phyloP scores from a whole-genome alignment of 257 asterid species.

The Penstemon barbatus region DNA sequence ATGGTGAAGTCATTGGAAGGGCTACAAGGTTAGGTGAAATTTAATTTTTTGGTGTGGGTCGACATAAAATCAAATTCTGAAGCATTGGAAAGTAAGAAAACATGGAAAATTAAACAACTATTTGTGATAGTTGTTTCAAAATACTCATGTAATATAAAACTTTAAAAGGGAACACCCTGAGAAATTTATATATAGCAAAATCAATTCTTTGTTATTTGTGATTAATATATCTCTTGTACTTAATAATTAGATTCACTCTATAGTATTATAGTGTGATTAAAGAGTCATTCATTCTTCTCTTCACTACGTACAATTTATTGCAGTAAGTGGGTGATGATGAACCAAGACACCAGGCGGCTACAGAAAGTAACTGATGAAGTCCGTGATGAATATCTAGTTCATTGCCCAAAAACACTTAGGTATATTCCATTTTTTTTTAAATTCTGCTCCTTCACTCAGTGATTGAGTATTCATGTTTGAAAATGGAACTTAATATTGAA shows the following conservation, averaged over 20 bases:
- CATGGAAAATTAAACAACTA: not conserved
- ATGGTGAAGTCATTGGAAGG: constrained; percentile 91
- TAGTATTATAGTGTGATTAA: not conserved
- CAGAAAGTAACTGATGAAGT: constrained; percentile 93
- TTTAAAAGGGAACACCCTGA: no score
- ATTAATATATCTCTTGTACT: not conserved
- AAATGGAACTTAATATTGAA: no score
- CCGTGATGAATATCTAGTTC: constrained; percentile 68
- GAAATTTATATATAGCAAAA: no score
- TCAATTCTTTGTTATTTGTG: not conserved
- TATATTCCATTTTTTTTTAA: constrained; percentile 27
- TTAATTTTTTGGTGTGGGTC: not conserved
- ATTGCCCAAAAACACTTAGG: constrained; percentile 80
- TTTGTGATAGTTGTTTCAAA: no score
- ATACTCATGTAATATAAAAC: no score
- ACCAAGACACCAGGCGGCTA: constrained; percentile 86
- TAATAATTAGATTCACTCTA: not conserved
- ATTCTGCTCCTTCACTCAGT: constrained; percentile 6
- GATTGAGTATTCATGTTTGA: not conserved
- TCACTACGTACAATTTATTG: constrained; percentile 26
- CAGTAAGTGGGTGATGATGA: constrained; percentile 99
- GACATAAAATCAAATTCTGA: not conserved
- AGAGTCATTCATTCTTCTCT: not conserved
- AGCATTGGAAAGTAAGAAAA: not conserved
- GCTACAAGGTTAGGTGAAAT: constrained; percentile 71